phyloP scores from a whole-genome alignment of 164 flowering plant species.

The Aristolochia fimbriata region DNA sequence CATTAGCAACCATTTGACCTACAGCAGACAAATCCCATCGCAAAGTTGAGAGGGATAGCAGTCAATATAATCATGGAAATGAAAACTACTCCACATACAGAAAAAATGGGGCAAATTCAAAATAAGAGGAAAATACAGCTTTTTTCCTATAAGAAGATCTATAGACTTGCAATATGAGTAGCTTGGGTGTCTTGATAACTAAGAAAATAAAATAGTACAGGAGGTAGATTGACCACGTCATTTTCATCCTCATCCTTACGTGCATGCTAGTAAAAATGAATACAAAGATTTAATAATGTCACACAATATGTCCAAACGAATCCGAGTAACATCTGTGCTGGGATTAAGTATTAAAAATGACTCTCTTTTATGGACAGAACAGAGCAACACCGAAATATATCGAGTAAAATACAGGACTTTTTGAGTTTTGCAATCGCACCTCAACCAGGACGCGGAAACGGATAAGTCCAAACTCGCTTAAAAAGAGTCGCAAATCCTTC shows the following conservation, averaged over 20 bases:
- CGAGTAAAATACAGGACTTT: too few relatives aligned
- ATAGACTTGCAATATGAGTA: background rate
- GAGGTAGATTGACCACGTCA: background rate
- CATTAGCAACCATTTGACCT: conserved; percentile 86
- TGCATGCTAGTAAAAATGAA: background rate
- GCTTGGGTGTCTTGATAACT: background rate
- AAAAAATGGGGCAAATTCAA: background rate
- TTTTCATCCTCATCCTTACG: too few relatives aligned
- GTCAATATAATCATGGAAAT: background rate
- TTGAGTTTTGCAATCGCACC: conserved; percentile 29
- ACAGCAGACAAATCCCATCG: conserved; percentile 10
- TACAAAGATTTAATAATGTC: background rate
- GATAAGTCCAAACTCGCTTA: conserved; percentile 84
- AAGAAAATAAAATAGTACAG: background rate
- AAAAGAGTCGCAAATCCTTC: conserved; percentile 65
- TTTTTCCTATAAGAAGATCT: background rate
- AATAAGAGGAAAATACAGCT: background rate
- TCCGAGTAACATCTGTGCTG: background rate
- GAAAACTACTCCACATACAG: background rate
- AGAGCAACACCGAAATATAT: background rate
- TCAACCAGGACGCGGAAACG: conserved; percentile 75
- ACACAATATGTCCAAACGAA: background rate
- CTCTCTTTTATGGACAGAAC: background rate
- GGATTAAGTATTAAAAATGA: background rate
- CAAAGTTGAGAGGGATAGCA: background rate